These are phyloP conservation scores for Rhizopus microsporus DNA, from an alignment of 371 early-diverging fungal species.

Conservation along the genomic window DNA sequence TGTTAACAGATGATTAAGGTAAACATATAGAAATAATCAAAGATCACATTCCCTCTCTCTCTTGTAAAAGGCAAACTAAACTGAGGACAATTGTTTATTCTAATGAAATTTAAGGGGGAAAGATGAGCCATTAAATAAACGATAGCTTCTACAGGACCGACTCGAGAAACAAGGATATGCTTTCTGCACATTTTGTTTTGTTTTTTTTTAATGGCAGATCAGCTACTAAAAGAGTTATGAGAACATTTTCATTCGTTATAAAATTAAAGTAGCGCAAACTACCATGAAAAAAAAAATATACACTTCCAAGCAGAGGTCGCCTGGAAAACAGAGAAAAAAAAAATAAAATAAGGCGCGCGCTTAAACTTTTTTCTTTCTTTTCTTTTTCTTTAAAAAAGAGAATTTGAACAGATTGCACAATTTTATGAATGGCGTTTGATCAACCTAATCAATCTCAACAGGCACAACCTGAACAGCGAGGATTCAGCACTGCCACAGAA, in stretches of 20 bases:
- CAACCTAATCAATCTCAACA: conserved; percentile 32
- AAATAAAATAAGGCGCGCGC: conserved; percentile 7
- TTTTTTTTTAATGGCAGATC: no score
- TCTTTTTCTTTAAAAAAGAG: not conserved
- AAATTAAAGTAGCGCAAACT: conserved; percentile 2
- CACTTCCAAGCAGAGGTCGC: not conserved
- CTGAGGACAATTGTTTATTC: no score
- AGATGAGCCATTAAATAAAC: no score
- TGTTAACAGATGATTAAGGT: no score
- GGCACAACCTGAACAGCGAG: conserved; percentile 21
- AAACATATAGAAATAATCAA: no score
- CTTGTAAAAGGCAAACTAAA: no score
- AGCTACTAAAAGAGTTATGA: not conserved
- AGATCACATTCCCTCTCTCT: no score
- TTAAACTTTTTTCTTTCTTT: conserved; percentile 2
- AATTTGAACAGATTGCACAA: not conserved
- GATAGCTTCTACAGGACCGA: no score
- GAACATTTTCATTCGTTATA: not conserved
- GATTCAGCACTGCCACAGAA: conserved; percentile 11
- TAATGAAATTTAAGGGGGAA: no score
- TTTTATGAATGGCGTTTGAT: conserved; percentile 41
- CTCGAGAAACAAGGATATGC: no score
- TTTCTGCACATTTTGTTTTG: not conserved
- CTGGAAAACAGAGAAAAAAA: not conserved
- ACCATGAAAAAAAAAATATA: not conserved